Conservation (phyloP, 2,329 filamentous ascomycete genomes). For the Cytospora schulzeri region DNA sequence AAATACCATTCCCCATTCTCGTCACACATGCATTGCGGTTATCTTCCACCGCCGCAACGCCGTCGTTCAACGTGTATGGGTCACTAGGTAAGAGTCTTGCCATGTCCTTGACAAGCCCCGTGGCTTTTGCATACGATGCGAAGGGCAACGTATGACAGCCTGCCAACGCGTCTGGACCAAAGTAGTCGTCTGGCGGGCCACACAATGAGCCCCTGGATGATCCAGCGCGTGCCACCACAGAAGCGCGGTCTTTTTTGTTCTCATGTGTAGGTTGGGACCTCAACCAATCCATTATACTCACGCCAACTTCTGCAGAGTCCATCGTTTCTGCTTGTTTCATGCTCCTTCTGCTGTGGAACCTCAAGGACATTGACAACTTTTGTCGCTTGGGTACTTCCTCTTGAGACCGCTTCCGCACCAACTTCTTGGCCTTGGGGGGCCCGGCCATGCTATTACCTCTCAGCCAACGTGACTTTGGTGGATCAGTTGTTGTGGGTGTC, state of each 20-base stretch:
- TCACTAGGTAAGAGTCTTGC: background rate
- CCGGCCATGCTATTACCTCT: background rate
- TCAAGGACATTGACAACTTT: background rate
- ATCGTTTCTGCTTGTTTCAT: background rate
- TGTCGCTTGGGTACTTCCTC: background rate
- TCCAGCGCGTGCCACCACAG: background rate
- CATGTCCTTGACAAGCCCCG: background rate
- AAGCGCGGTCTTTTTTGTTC: background rate
- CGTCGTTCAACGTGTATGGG: background rate
- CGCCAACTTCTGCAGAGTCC: background rate
- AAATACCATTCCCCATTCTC: background rate
- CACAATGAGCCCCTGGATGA: background rate
- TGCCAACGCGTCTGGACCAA: background rate
- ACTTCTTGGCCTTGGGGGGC: background rate
- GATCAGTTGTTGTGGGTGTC: background rate
- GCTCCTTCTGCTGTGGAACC: background rate
- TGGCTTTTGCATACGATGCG: background rate
- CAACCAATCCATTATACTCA: background rate
- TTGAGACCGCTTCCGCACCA: background rate
- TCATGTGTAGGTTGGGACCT: background rate
- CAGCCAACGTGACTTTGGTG: background rate
- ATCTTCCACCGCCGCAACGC: background rate
- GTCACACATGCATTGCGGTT: background rate
- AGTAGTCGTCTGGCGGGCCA: background rate
- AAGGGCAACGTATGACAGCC: too few relatives aligned